Evolutionary conservation across 2,329 filamentous ascomycete genomes (phyloP).

Genomic region (Whalleya microplaca): DNA sequence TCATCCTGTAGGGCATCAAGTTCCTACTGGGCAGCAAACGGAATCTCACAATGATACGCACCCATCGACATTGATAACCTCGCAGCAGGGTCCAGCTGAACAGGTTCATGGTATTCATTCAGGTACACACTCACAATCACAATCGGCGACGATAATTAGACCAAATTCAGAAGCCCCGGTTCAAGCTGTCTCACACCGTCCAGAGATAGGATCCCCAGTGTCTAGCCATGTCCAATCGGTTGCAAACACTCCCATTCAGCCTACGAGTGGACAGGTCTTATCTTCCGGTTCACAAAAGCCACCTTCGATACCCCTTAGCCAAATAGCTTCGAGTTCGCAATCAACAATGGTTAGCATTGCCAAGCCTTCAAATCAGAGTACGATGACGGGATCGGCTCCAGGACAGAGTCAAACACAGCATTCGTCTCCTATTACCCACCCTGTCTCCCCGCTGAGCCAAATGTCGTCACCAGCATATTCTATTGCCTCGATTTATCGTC

Average conservation of each 20-base stretch:
- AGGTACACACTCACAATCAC: too few relatives aligned
- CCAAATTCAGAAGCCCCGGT: constrained; percentile 4
- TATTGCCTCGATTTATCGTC: constrained; percentile 31
- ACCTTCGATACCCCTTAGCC: constrained; percentile 1
- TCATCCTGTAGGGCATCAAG: too few relatives aligned
- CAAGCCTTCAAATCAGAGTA: constrained; percentile 13
- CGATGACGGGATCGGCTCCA: not conserved
- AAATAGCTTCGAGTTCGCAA: constrained; percentile 7
- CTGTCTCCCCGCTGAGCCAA: constrained; percentile 35
- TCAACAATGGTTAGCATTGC: constrained; percentile 2
- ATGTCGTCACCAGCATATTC: constrained; percentile 36
- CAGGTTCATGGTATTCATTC: too few relatives aligned
- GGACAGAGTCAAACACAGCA: constrained; percentile 18
- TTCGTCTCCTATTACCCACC: constrained; percentile 22
- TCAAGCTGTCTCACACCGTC: constrained; percentile 2
- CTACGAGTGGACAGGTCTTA: not conserved
- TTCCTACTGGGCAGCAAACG: too few relatives aligned
- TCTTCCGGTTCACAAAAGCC: constrained; percentile 7
- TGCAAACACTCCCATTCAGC: constrained; percentile 1
- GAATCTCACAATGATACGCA: too few relatives aligned
- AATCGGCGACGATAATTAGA: not conserved
- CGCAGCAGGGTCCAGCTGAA: too few relatives aligned
- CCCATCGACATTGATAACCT: too few relatives aligned
- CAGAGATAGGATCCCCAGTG: not conserved
- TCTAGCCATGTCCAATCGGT: not conserved